Evolutionary conservation across 2,329 filamentous ascomycete species (phyloP).

Genomic region (Geosmithia morbida): DNA sequence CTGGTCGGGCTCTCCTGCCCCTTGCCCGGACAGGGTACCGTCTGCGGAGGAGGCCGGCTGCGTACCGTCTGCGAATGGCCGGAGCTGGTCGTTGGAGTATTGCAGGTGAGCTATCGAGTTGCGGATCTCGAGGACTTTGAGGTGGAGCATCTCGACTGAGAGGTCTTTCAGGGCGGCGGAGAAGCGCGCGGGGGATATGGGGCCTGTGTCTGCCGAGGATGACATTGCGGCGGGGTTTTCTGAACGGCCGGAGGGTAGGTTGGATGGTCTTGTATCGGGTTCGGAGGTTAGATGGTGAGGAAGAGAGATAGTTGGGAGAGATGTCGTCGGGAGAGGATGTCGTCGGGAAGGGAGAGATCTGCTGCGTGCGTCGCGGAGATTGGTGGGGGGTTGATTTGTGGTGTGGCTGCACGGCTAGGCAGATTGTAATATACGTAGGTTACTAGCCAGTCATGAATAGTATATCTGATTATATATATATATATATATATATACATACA

Average conservation of each 20-base stretch:
- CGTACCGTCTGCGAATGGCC: conserved; percentile 46
- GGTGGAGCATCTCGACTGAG: conserved; percentile 49
- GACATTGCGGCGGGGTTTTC: conserved; percentile 32
- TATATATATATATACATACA: too few species aligned
- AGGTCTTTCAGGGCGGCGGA: conserved; percentile 53
- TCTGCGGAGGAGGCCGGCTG: conserved; percentile 9
- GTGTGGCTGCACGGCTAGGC: too few species aligned
- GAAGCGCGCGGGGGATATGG: conserved; percentile 50
- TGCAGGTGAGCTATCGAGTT: conserved; percentile 63
- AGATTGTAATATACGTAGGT: too few species aligned
- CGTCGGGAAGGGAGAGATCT: not conserved
- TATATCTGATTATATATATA: too few species aligned
- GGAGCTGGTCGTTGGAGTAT: conserved; percentile 59
- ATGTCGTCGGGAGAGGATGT: not conserved
- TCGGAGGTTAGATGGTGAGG: not conserved
- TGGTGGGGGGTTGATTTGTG: too few species aligned
- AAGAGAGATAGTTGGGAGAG: not conserved
- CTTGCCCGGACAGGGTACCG: not conserved
- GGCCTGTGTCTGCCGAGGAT: conserved; percentile 39
- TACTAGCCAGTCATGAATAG: too few species aligned
- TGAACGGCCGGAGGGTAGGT: not conserved
- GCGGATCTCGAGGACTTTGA: conserved; percentile 62
- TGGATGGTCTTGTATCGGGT: not conserved
- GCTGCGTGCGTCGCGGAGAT: too few species aligned
- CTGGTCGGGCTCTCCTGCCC: conserved; percentile 33